Evolutionary conservation across 202 grass and related monocot genomes (phyloP).

Genomic region (Carex arenaria): DNA sequence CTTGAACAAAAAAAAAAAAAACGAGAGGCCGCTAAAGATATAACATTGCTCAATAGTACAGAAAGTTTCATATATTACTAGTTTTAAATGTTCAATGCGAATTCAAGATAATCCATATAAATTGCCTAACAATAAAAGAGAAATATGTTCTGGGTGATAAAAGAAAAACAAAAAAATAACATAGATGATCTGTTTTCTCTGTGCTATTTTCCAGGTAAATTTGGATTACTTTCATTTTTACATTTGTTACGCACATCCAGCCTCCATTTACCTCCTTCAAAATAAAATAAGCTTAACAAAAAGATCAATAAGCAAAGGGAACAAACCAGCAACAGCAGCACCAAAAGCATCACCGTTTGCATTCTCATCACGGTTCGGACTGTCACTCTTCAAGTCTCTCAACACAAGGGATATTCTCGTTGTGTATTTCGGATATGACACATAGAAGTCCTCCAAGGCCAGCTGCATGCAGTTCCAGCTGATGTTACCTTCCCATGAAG

Average conservation of each 20-base stretch:
- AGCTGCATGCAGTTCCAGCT: slow-evolving; percentile 61
- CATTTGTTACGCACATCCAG: too few relatives aligned
- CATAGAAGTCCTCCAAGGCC: slow-evolving; percentile 64
- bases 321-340: slow-evolving; percentile 46
- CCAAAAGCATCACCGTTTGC: slow-evolving; percentile 16
- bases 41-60: too few relatives aligned
- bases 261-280: neutral
- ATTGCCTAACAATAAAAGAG: too few relatives aligned
- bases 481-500: slow-evolving; percentile 40
- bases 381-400: slow-evolving; percentile 15
- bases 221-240: neutral
- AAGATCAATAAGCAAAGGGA: neutral
- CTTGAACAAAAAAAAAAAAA: too few relatives aligned
- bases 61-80: too few relatives aligned
- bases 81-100: too few relatives aligned
- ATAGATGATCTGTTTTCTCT: too few relatives aligned
- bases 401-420: slow-evolving; percentile 41
- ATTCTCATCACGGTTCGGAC: neutral
- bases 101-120: too few relatives aligned
- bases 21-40: too few relatives aligned
- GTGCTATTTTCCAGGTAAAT: too few relatives aligned
- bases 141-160: too few relatives aligned
- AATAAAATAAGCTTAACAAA: neutral
- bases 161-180: too few relatives aligned
- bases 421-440: neutral